These are phyloP conservation scores for Dentipellis fragilis DNA, from an alignment of 768 basidiomycete genomes.

Conservation along the genomic window DNA sequence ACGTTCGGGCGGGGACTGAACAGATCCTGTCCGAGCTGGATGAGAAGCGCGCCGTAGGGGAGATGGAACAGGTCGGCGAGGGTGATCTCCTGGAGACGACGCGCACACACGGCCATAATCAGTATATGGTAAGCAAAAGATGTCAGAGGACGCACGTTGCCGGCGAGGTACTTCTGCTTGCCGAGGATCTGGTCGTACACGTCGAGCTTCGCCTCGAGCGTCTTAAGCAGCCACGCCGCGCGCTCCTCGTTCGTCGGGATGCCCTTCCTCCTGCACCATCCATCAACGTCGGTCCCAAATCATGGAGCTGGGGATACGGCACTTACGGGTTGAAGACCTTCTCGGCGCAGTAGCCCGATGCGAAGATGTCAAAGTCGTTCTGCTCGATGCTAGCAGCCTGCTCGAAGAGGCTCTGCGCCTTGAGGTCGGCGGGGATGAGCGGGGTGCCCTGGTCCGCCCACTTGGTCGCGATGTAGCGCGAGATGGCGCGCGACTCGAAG, in stretches of 20 bases:
- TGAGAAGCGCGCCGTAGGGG: conserved; percentile 30
- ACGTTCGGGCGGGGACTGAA: conserved; percentile 33
- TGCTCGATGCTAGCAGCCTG: conserved; percentile 38
- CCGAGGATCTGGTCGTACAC: conserved; percentile 47
- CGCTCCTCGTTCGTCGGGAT: conserved; percentile 17
- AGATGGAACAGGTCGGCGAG: conserved; percentile 53
- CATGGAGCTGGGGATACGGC: too few relatives aligned
- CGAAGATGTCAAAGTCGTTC: conserved; percentile 43
- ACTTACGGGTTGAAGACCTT: conserved; percentile 42
- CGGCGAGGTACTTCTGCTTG: conserved; percentile 43
- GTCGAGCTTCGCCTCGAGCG: conserved; percentile 33
- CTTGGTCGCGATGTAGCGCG: conserved; percentile 47
- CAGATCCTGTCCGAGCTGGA: conserved; percentile 17
- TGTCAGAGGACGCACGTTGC: conserved; percentile 19
- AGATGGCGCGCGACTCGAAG: conserved; percentile 55
- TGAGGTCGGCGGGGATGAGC: conserved; percentile 36
- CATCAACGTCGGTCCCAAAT: too few relatives aligned
- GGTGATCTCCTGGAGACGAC: conserved; percentile 27
- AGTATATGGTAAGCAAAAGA: not conserved
- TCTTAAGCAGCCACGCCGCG: conserved; percentile 17
- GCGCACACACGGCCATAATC: not conserved
- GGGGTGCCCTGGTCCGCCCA: conserved; percentile 32
- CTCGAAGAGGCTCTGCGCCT: conserved; percentile 32
- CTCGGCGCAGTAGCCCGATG: conserved; percentile 32
- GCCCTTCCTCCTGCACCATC: conserved; percentile 12